Evolutionary conservation across 768 basidiomycete genomes (phyloP), one percentile per base, ranked within the genome.

Genomic region (Suillus cothurnatus): DNA sequence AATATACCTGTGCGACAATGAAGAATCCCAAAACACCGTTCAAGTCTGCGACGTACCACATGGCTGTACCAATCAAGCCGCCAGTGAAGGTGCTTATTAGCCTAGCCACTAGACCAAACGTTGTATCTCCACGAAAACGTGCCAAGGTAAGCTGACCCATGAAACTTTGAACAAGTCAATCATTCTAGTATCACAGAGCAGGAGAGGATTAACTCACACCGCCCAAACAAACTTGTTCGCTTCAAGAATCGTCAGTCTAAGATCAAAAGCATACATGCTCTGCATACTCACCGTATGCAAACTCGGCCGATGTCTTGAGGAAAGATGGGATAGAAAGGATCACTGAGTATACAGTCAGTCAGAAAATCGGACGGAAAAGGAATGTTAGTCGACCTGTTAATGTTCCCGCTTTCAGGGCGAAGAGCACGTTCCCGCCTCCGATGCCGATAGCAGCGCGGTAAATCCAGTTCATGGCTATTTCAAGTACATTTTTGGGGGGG

Each of bases 91-190:
- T 93, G 57, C 85, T 85, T 6, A 83, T 43, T 28, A 91, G 81
- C 63, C 92, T 84, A 1, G 85, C 80, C 5, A 86, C 76, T 17
- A 91, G 80, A 2, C 85, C 89, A 65, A 90, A 90, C 0, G 85
- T 82, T 0, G 91, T 94, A 61, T 94, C 92, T 1, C 91, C 92
- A 52, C 88, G 82, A 71, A 91, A 93, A 21, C 91, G 85, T 11
- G 88, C 79, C 0, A 91, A 74, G 0, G 90, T 90, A 7, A 92
- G 77, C 69, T 93, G 92, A 0, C 85, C 90, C 88, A 93, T 92
- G 71, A 92, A 82, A 21, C 88, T 91, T 63, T 21, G 1, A 32
- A 6, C 38, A 15, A 6, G 57, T 68, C 36, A 52, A 66, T 62
- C 50, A 36, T 63, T 49, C 4, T 19, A 21, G 39, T 23, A 41